Percentiles rank a stretch among this genome's conserved stretches.
phyloP scores from a whole-genome alignment of 768 basidiomycete genomes.

The Amanita polypyramis region DNA sequence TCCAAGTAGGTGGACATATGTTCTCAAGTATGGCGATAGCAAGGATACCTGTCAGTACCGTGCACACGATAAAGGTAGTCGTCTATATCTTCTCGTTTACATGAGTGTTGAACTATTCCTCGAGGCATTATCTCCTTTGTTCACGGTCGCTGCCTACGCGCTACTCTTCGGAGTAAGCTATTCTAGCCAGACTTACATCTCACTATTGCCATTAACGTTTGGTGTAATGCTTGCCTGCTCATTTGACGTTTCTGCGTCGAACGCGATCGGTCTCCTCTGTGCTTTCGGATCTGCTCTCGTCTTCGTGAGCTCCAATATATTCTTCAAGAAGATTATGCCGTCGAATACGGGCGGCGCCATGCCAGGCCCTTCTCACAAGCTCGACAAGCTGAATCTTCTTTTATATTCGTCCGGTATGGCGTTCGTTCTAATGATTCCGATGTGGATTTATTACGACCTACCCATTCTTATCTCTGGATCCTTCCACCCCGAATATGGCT shows the following conservation, averaged over 20 bases:
- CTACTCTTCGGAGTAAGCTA: slow-evolving; percentile 91
- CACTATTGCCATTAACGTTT: slow-evolving; percentile 86
- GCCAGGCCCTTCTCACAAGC: slow-evolving; percentile 48
- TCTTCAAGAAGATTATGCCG: slow-evolving; percentile 98
- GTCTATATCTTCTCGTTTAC: background rate
- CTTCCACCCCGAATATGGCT: slow-evolving; percentile 27
- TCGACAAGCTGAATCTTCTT: slow-evolving; percentile 95
- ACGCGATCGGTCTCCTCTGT: slow-evolving; percentile 78
- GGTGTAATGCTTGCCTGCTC: slow-evolving; percentile 98
- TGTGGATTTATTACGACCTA: slow-evolving; percentile 89
- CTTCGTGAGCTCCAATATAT: slow-evolving; percentile 97
- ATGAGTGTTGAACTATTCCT: background rate
- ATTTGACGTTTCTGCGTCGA: slow-evolving; percentile 85
- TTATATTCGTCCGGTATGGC: slow-evolving; percentile 93
- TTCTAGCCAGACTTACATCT: slow-evolving; percentile 82
- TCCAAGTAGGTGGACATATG: slow-evolving; percentile 97
- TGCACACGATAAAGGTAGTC: slow-evolving; percentile 96
- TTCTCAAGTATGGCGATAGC: slow-evolving; percentile 98
- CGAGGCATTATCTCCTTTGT: slow-evolving; percentile 91
- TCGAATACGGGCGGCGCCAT: slow-evolving; percentile 31
- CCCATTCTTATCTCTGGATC: slow-evolving; percentile 47
- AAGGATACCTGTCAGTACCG: slow-evolving; percentile 91
- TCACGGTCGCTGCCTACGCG: slow-evolving; percentile 95
- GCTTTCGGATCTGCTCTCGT: slow-evolving; percentile 95
- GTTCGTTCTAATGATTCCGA: slow-evolving; percentile 90